phyloP scores from a whole-genome alignment of 1,139 yeast species.

The Saccharomycopsis hybrid region DNA sequence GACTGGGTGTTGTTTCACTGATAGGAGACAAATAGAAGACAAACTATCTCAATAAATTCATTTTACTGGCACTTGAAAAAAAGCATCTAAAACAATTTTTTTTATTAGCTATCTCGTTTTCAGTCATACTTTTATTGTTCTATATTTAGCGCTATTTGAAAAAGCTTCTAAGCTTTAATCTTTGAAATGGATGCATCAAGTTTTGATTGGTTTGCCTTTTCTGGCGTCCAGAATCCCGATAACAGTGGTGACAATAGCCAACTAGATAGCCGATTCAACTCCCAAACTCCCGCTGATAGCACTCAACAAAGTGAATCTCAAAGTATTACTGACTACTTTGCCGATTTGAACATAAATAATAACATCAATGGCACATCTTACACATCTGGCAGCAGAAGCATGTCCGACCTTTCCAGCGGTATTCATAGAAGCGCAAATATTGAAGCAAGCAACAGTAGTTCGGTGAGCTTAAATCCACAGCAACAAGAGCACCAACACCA shows the following conservation, averaged over 20 bases:
- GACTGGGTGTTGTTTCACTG: too few species aligned
- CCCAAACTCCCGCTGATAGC: neutral
- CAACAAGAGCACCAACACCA: neutral
- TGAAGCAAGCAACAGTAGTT: neutral
- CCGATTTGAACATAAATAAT: neutral
- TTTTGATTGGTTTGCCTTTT: constrained; percentile 21
- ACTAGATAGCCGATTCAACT: neutral
- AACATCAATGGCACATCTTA: neutral
- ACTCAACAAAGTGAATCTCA: neutral
- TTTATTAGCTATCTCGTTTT: too few species aligned
- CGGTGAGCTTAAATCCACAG: neutral
- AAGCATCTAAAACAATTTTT: too few species aligned
- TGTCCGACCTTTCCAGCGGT: neutral
- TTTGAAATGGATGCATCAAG: constrained; percentile 12
- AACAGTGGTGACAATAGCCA: neutral
- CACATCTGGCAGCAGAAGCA: neutral
- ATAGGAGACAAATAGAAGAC: too few species aligned
- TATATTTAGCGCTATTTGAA: too few species aligned
- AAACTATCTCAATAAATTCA: too few species aligned
- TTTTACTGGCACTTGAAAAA: too few species aligned
- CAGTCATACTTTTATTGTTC: too few species aligned
- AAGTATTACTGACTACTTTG: neutral
- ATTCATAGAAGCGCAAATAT: too few species aligned
- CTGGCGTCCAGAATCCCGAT: constrained; percentile 9
- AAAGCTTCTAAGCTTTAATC: neutral